Conservation (phyloP, 176 grass and related monocot genomes). For the Elymus sibiricus region DNA sequence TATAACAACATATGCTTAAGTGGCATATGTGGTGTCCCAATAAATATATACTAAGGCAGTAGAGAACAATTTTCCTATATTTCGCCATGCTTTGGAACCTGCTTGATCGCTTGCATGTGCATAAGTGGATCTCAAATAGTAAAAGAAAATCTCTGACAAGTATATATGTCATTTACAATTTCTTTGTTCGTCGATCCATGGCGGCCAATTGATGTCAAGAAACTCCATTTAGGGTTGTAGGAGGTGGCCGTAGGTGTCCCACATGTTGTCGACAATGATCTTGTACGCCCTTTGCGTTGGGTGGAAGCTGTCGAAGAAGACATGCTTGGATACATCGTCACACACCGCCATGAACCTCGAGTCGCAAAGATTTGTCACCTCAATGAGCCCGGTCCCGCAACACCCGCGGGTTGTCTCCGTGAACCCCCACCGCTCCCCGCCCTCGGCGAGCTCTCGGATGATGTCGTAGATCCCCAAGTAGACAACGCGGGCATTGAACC, state of each 20-base stretch:
- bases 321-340: conserved; percentile 39
- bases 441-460: conserved; percentile 42
- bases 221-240: not conserved
- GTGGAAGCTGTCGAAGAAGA: conserved; percentile 94
- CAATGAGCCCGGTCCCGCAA: conserved; percentile 70
- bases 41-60: not conserved
- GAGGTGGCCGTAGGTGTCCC: conserved; percentile 35
- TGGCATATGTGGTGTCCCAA: not conserved
- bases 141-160: not conserved
- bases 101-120: not conserved
- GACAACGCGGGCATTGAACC: not conserved
- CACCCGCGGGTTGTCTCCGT: conserved; percentile 55
- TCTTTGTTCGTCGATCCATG: not conserved
- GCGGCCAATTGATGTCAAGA: not conserved
- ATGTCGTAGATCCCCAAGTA: conserved; percentile 64
- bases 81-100: not conserved
- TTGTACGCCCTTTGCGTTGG: conserved; percentile 66
- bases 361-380: conserved; percentile 66
- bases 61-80: not conserved
- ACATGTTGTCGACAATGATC: conserved; percentile 55
- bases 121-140: not conserved
- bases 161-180: not conserved
- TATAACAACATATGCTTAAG: not conserved
- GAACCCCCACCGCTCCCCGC: conserved; percentile 43
- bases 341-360: conserved; percentile 38